Conservation (phyloP, 1,284 basidiomycete genomes). For the Papiliotrema laurentii region DNA sequence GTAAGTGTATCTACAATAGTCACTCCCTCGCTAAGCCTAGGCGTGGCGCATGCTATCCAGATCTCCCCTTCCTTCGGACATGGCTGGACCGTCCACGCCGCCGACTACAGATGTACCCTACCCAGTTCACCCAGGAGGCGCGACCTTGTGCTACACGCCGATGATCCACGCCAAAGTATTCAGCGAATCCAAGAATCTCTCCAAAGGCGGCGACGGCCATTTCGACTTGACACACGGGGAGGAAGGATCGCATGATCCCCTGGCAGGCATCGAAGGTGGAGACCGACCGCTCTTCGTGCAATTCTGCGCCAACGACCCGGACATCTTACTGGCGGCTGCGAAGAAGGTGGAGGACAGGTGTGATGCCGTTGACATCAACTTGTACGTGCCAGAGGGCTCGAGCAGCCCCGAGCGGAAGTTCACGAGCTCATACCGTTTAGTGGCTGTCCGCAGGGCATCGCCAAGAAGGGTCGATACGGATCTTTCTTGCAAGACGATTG, state of each 20-base stretch:
- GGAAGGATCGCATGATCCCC: constrained; percentile 39
- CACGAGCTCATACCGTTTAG: too few species aligned
- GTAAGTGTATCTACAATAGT: constrained; percentile 52
- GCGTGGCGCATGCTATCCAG: constrained; percentile 88
- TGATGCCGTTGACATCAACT: constrained; percentile 91
- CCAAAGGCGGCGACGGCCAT: constrained; percentile 51
- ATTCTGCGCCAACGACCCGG: constrained; percentile 88
- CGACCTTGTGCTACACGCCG: constrained; percentile 82
- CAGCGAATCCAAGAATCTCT: constrained; percentile 47
- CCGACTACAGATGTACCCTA: constrained; percentile 16
- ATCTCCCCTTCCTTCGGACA: constrained; percentile 59
- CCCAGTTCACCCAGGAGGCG: constrained; percentile 37
- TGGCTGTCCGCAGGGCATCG: constrained; percentile 95
- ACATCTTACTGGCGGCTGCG: constrained; percentile 70
- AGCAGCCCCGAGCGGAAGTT: too few species aligned
- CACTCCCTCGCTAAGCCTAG: constrained; percentile 47
- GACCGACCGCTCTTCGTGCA: constrained; percentile 85
- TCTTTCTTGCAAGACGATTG: constrained; percentile 92
- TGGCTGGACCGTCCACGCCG: constrained; percentile 21
- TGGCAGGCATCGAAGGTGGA: constrained; percentile 45
- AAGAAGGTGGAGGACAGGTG: constrained; percentile 67
- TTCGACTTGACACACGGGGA: constrained; percentile 62
- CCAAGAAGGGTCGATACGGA: constrained; percentile 79
- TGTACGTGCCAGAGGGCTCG: constrained; percentile 44
- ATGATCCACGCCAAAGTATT: constrained; percentile 98